Evolutionary conservation across 2,329 filamentous ascomycete species (phyloP).

Genomic region (Curvularia eragrostidis): DNA sequence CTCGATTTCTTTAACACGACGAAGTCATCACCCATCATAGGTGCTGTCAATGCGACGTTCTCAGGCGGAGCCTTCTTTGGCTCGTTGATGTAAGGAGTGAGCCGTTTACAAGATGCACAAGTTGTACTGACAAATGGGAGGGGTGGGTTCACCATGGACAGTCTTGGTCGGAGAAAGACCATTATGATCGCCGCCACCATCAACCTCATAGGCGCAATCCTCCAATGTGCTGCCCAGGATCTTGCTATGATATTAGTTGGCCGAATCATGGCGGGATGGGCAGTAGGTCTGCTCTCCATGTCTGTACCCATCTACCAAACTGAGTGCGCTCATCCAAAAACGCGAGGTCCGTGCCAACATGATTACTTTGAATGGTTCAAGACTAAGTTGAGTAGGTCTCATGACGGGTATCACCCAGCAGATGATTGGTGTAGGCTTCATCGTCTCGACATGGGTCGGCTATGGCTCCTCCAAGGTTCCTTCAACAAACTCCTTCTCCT

Average conservation of each 20-base stretch:
- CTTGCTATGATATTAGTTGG: constrained; percentile 65
- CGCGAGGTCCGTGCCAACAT: constrained; percentile 53
- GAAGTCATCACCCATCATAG: constrained; percentile 60
- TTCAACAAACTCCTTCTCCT: constrained; percentile 47
- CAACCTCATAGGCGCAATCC: constrained; percentile 63
- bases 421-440: constrained; percentile 65
- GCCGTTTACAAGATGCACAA: not conserved
- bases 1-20: constrained; percentile 63
- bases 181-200: constrained; percentile 66
- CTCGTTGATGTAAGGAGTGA: constrained; percentile 53
- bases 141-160: constrained; percentile 66
- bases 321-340: constrained; percentile 65
- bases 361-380: not conserved
- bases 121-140: constrained; percentile 22
- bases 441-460: constrained; percentile 61
- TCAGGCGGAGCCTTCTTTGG: constrained; percentile 65
- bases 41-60: constrained; percentile 70
- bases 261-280: constrained; percentile 65
- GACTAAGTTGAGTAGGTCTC: constrained; percentile 42
- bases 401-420: constrained; percentile 65
- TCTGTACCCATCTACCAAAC: constrained; percentile 69
- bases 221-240: constrained; percentile 65
- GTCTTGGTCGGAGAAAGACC: constrained; percentile 65
- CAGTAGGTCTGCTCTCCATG: constrained; percentile 65
- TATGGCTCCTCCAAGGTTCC: constrained; percentile 52